Percentiles rank a stretch among this genome's conserved stretches.
Conservation (phyloP, 352 stramenopile genomes). For the Pythium pectinolyticum region DNA sequence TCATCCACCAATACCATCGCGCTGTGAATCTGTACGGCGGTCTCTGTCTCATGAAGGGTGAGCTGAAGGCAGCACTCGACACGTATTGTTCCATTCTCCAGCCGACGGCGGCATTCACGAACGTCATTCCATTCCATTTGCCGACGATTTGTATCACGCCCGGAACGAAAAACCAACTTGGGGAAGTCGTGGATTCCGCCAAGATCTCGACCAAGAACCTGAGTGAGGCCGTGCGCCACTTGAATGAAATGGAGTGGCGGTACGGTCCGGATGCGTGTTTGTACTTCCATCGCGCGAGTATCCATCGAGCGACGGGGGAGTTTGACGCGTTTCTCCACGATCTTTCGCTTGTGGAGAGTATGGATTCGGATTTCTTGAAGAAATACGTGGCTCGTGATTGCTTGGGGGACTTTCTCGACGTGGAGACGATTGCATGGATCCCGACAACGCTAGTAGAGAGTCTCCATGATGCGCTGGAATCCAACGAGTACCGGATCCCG, state of each 20-base stretch:
- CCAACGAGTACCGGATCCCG: slow-evolving; percentile 42
- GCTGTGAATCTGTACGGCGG: slow-evolving; percentile 48
- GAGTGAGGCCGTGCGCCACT: slow-evolving; percentile 42
- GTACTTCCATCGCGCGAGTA: slow-evolving; percentile 61
- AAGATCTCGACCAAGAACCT: slow-evolving; percentile 50
- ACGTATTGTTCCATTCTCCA: slow-evolving; percentile 42
- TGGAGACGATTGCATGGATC: slow-evolving; percentile 65
- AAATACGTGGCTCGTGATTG: slow-evolving; percentile 38
- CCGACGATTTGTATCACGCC: slow-evolving; percentile 47
- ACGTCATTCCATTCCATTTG: slow-evolving; percentile 30
- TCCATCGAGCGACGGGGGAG: slow-evolving; percentile 47
- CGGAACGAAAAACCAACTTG: slow-evolving; percentile 37
- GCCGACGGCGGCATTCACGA: slow-evolving; percentile 6
- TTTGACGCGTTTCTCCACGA: slow-evolving; percentile 47
- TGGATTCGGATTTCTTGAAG: slow-evolving; percentile 46
- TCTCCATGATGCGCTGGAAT: slow-evolving; percentile 38
- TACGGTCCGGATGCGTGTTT: slow-evolving; percentile 57
- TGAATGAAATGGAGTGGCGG: slow-evolving; percentile 54
- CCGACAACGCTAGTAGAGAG: slow-evolving; percentile 41
- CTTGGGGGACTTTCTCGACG: slow-evolving; percentile 53
- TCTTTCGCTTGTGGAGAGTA: slow-evolving; percentile 47
- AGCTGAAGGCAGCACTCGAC: slow-evolving; percentile 50
- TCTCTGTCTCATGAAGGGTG: slow-evolving; percentile 50
- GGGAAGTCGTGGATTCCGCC: slow-evolving; percentile 46
- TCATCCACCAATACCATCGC: slow-evolving; percentile 39